Evolutionary conservation across 768 basidiomycete genomes (phyloP).

Genomic region (Pulveroboletus sp.): DNA sequence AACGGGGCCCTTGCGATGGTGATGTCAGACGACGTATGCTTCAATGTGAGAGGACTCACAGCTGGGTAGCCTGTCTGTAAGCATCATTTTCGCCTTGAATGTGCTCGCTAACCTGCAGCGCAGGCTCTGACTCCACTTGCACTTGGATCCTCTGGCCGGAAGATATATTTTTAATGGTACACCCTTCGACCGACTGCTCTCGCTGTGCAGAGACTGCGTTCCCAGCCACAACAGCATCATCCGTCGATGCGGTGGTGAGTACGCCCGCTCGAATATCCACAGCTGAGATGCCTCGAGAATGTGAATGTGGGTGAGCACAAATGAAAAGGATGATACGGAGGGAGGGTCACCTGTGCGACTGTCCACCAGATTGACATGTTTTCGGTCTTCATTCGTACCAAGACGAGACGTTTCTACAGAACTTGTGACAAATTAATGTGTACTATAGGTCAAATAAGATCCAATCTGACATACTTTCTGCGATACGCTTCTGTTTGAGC

Average conservation of each 20-base stretch:
- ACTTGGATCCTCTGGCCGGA: background rate
- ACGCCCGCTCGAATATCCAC: background rate
- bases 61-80: background rate
- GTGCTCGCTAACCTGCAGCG: background rate
- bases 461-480: background rate
- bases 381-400: background rate
- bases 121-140: background rate
- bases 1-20: background rate
- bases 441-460: background rate
- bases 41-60: slow-evolving; percentile 1
- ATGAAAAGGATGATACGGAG: background rate
- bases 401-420: background rate
- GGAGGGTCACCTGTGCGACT: background rate
- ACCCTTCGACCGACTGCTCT: background rate
- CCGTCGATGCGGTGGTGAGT: background rate
- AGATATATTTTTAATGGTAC: background rate
- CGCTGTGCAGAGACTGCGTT: background rate
- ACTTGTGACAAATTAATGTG: background rate
- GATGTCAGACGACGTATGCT: background rate
- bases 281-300: background rate
- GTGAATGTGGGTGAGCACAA: background rate
- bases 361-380: background rate
- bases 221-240: background rate
- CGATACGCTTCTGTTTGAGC: background rate
- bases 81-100: background rate